phyloP scores from a whole-genome alignment of 176 grass and related monocot genomes.

The Bonia amplexicaulis region DNA sequence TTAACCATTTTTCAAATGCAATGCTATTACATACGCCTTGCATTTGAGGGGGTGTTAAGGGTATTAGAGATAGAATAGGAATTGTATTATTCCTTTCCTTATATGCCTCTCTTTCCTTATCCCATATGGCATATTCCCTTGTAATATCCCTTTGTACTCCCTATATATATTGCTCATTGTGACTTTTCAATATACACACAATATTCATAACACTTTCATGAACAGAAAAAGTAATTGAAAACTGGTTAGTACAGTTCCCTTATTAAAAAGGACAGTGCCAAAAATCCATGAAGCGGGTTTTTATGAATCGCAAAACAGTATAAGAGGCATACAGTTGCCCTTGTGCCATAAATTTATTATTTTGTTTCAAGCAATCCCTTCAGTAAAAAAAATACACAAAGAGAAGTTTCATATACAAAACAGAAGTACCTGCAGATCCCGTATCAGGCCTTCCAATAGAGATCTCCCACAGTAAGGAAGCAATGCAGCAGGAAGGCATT shows the following conservation, averaged over 20 bases:
- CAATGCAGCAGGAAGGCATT: constrained; percentile 91
- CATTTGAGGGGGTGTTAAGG: no score
- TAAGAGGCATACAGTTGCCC: background rate
- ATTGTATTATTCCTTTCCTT: no score
- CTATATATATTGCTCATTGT: no score
- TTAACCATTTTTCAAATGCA: no score
- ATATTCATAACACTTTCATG: no score
- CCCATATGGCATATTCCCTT: no score
- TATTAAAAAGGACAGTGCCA: background rate
- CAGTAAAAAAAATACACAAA: background rate
- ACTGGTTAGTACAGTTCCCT: background rate
- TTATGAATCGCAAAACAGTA: background rate
- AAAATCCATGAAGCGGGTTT: background rate
- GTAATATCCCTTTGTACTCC: no score
- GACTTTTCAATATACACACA: no score
- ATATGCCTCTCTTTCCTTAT: no score
- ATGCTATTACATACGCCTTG: no score
- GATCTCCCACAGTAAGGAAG: constrained; percentile 88
- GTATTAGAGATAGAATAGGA: no score
- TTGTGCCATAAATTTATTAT: background rate
- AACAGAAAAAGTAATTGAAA: background rate
- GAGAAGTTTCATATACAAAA: background rate
- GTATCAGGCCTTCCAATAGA: constrained; percentile 82
- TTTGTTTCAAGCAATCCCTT: background rate
- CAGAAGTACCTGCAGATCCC: constrained; percentile 77